Evolutionary conservation across 306 rosid species (phyloP), one percentile per base, ranked within the genome.

Genomic region (Lotus japonicus): DNA sequence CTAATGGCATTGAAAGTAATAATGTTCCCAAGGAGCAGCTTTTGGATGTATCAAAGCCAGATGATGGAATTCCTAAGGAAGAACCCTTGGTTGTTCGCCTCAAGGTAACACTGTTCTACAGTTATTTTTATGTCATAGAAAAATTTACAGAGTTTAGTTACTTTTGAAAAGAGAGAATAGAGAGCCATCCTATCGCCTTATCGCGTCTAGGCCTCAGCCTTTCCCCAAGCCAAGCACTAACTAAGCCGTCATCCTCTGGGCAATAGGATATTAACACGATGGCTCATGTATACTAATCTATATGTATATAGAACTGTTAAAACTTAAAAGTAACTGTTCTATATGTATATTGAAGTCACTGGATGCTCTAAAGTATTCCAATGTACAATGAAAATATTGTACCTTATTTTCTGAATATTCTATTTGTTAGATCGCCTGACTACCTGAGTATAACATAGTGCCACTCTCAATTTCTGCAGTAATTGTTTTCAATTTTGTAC

Each of bases 21-120:
- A 11, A 58, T 41, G 72, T 77, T 54, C 58, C 68, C 39, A 59
- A 78, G 74, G 97, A 87, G 64, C 84, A 75, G 49, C 79, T 60
- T 53, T 56, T 83, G 52, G 96, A 84, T 48, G 76, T 77, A 63
- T 57, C 81, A 33, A 85, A 83, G 68, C 82, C 86, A 57, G 82
- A 79, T 56, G 81, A 80, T 35, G 96, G 76, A 80, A 59, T 62
- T 70, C 87, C 81, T 0, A 69, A 73, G 26, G 97, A 85, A 81
- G 99, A 90, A 70, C 96, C 95, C 5, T 69, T 95, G 43, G 96
- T 95, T 76, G 91, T 82, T 83, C 99, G 97, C 67, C 89, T 95
- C 9, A 95, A 95, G 99, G 99, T 84, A 81, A 75, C 33, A 39
- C 8, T 1, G 4, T 43, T 44, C 38, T 43, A 38, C 42, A 28